These are phyloP conservation scores for Fonsecaea multimorphosa DNA, from an alignment of 2,329 filamentous ascomycete genomes.

Conservation along the genomic window DNA sequence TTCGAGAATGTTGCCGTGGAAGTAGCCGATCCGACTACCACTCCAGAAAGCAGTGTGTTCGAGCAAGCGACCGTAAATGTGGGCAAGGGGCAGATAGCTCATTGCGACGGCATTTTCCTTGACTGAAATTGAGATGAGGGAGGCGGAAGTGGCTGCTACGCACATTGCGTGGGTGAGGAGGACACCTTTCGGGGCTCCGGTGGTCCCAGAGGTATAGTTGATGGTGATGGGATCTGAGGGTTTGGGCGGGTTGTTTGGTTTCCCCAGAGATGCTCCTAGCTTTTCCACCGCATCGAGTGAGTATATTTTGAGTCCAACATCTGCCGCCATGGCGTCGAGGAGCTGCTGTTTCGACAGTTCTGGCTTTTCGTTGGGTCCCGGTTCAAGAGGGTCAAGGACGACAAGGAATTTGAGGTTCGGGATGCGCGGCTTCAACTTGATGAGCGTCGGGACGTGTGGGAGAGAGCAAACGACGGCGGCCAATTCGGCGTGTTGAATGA, in stretches of 20 bases:
- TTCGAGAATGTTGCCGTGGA: slow-evolving; percentile 86
- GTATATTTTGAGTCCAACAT: slow-evolving; percentile 77
- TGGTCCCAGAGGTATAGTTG: slow-evolving; percentile 71
- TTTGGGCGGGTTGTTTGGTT: slow-evolving; percentile 72
- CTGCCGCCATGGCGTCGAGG: slow-evolving; percentile 72
- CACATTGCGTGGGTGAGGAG: slow-evolving; percentile 80
- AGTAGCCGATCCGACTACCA: slow-evolving; percentile 83
- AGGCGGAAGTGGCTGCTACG: slow-evolving; percentile 67
- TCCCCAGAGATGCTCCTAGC: slow-evolving; percentile 73
- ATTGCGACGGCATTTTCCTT: slow-evolving; percentile 69
- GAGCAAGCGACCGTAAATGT: slow-evolving; percentile 87
- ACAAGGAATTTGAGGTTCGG: slow-evolving; percentile 87
- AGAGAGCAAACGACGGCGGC: slow-evolving; percentile 77
- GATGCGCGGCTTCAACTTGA: slow-evolving; percentile 78
- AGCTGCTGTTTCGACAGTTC: slow-evolving; percentile 81
- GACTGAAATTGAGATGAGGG: slow-evolving; percentile 63
- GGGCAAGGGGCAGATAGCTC: slow-evolving; percentile 91
- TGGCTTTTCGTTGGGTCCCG: slow-evolving; percentile 69
- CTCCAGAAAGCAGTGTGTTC: slow-evolving; percentile 77
- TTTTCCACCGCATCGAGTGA: slow-evolving; percentile 81
- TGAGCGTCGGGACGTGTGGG: slow-evolving; percentile 77
- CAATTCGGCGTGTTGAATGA: slow-evolving; percentile 87
- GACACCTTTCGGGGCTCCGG: slow-evolving; percentile 68
- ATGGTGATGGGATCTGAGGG: slow-evolving; percentile 80
- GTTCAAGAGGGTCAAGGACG: slow-evolving; percentile 80